phyloP scores from a whole-genome alignment of 2,329 filamentous ascomycete species.

The Orbilia ellipsospora region DNA sequence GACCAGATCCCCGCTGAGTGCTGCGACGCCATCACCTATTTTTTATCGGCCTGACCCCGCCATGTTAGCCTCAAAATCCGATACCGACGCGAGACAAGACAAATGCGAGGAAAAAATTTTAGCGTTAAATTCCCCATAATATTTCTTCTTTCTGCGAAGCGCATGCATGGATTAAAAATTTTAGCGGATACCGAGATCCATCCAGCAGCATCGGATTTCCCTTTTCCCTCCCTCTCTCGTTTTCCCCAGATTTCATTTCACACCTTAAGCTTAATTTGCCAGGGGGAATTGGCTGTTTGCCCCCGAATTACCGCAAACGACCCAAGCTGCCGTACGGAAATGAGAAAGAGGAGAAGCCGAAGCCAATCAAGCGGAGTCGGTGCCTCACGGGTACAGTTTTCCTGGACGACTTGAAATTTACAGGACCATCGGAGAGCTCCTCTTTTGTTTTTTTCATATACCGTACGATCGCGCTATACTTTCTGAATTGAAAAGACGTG shows the following conservation, averaged over 20 bases:
- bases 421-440: background rate
- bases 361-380: background rate
- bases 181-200: conserved; percentile 19
- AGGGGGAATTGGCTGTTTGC: background rate
- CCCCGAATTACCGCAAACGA: background rate
- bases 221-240: conserved; percentile 21
- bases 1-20: conserved; percentile 1
- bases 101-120: background rate
- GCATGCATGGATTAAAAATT: conserved; percentile 3
- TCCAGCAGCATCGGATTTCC: conserved; percentile 31
- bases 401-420: too few relatives aligned
- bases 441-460: background rate
- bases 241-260: conserved; percentile 25
- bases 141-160: conserved; percentile 18
- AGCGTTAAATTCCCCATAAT: conserved; percentile 8
- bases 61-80: conserved; percentile 36
- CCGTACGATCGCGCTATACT: conserved; percentile 3
- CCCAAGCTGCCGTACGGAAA: background rate
- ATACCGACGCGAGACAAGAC: conserved; percentile 39
- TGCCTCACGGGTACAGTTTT: background rate
- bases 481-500: too few relatives aligned
- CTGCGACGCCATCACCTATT: conserved; percentile 5
- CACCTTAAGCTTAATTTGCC: conserved; percentile 4
- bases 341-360: conserved; percentile 4
- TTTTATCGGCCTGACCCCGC: conserved; percentile 38